Evolutionary conservation across 192 early-diverging fungal species (phyloP).

Genomic region (Backusella psychrophila): DNA sequence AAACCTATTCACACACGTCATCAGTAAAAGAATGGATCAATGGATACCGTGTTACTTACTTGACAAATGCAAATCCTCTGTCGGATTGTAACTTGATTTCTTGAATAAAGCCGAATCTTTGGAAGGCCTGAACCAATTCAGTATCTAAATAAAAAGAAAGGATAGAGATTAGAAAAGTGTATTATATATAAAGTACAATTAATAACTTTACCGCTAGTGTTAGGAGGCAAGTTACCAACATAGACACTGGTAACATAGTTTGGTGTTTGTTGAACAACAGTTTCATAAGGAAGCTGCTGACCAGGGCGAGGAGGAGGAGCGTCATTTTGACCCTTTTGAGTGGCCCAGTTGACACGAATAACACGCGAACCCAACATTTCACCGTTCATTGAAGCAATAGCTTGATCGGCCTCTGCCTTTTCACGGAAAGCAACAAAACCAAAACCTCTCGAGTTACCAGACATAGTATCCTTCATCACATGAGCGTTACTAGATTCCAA

Average conservation of each 20-base stretch:
- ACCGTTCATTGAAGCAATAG: constrained; percentile 84
- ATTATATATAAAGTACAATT: neutral
- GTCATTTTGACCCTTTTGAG: constrained; percentile 56
- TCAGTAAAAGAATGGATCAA: neutral
- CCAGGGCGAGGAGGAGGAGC: constrained; percentile 11
- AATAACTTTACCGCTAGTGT: constrained; percentile 61
- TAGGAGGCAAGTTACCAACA: constrained; percentile 82
- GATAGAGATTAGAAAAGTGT: neutral
- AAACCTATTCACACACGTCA: constrained; percentile 39
- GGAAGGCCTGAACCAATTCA: constrained; percentile 47
- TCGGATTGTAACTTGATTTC: constrained; percentile 84
- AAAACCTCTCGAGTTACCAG: constrained; percentile 88
- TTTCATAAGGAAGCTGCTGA: constrained; percentile 54
- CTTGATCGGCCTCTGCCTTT: constrained; percentile 81
- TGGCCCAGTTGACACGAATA: constrained; percentile 93
- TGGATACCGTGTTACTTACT: constrained; percentile 30
- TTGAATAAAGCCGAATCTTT: constrained; percentile 69
- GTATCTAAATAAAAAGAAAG: constrained; percentile 2
- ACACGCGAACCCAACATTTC: constrained; percentile 81
- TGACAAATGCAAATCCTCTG: constrained; percentile 87
- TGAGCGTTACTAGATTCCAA: constrained; percentile 65
- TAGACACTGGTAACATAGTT: constrained; percentile 87
- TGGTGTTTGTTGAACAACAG: constrained; percentile 69
- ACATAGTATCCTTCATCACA: constrained; percentile 88
- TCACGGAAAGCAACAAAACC: constrained; percentile 92